A percentile compares a stretch with the other conserved stretches of the same genome.
Evolutionary conservation across 176 grass and related monocot genomes (phyloP).

Genomic region (Urochloa ruziziensis): DNA sequence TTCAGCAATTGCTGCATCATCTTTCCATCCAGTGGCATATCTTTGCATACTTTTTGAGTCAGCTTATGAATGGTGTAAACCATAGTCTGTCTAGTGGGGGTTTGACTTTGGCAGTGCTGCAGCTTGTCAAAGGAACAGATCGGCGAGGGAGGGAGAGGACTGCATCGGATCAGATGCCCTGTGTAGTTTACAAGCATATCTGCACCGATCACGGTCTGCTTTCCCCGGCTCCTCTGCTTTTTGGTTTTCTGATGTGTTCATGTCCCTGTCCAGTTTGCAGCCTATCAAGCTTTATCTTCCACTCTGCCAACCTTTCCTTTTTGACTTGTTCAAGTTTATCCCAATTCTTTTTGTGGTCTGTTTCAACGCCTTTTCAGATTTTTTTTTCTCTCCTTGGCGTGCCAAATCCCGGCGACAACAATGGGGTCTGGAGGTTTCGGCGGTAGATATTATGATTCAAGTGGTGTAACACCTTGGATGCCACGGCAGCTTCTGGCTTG

Average conservation of each 20-base stretch:
- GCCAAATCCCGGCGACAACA: conserved; percentile 49
- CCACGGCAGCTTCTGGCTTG: not conserved
- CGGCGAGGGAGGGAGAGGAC: conserved; percentile 19
- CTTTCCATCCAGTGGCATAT: not conserved
- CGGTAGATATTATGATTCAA: conserved; percentile 27
- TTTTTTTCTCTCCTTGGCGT: conserved; percentile 5
- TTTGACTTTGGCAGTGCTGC: conserved; percentile 39
- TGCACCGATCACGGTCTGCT: conserved; percentile 30
- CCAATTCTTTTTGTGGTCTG: conserved; percentile 1
- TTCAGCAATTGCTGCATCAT: not conserved
- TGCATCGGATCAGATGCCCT: conserved; percentile 51
- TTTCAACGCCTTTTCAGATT: not conserved
- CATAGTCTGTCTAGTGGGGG: conserved; percentile 31
- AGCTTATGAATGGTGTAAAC: not conserved
- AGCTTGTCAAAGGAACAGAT: conserved; percentile 41
- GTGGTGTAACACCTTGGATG: conserved; percentile 15
- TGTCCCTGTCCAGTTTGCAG: conserved; percentile 39
- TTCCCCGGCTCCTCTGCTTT: conserved; percentile 2
- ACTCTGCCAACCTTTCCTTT: conserved; percentile 42
- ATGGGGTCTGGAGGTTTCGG: not conserved
- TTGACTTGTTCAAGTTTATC: conserved; percentile 51
- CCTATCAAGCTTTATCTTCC: conserved; percentile 38
- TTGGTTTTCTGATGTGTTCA: conserved; percentile 22
- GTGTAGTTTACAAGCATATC: conserved; percentile 45
- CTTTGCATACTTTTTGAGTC: conserved; percentile 15